Percentiles rank a stretch among this genome's conserved stretches.
phyloP scores from a whole-genome alignment of 2,329 filamentous ascomycete genomes.

The Colletotrichum orbiculare region DNA sequence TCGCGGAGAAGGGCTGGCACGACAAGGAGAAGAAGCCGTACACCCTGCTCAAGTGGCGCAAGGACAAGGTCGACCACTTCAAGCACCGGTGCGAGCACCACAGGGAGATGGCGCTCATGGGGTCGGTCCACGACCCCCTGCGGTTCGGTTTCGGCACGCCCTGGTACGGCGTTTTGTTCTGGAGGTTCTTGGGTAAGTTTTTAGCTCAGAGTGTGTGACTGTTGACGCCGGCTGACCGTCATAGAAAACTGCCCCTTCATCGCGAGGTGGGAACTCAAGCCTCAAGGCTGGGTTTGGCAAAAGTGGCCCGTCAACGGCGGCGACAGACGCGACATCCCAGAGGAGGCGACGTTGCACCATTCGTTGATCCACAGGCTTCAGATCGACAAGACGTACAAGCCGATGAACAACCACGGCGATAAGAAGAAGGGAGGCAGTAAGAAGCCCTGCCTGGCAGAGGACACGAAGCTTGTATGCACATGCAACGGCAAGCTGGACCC shows the following conservation, averaged over 20 bases:
- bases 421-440: background rate
- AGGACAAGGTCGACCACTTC: slow-evolving; percentile 43
- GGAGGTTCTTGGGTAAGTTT: slow-evolving; percentile 55
- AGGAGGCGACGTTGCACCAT: slow-evolving; percentile 51
- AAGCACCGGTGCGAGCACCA: slow-evolving; percentile 34
- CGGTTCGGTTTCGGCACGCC: slow-evolving; percentile 48
- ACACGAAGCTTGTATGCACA: background rate
- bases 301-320: slow-evolving; percentile 53
- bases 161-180: slow-evolving; percentile 52
- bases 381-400: slow-evolving; percentile 38
- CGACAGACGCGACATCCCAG: slow-evolving; percentile 50
- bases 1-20: slow-evolving; percentile 30
- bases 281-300: slow-evolving; percentile 47
- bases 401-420: slow-evolving; percentile 47
- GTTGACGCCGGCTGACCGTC: background rate
- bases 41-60: slow-evolving; percentile 48
- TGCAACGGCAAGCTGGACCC: background rate
- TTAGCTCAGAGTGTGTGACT: background rate
- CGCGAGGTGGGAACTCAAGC: slow-evolving; percentile 52
- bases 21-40: too few relatives aligned
- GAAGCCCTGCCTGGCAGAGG: background rate
- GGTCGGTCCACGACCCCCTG: slow-evolving; percentile 52
- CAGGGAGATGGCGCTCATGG: slow-evolving; percentile 45
- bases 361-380: slow-evolving; percentile 41
- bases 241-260: slow-evolving; percentile 44